Percentiles rank a stretch among this genome's conserved stretches.
These are phyloP conservation scores for Vitis amurensis DNA, from an alignment of 164 flowering plant genomes.

Conservation along the genomic window DNA sequence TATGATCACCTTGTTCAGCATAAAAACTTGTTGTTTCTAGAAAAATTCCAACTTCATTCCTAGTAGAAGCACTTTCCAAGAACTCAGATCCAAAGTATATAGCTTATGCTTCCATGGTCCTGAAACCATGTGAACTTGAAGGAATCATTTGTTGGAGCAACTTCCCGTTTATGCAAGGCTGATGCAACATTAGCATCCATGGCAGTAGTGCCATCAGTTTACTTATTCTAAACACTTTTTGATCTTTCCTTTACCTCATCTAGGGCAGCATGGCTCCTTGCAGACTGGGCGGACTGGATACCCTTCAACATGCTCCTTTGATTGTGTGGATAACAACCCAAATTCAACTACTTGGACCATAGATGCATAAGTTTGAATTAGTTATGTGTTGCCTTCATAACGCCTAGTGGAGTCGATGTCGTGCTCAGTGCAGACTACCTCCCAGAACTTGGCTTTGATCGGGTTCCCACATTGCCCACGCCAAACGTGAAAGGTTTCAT, in stretches of 20 bases:
- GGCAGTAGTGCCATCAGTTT: slow-evolving; percentile 67
- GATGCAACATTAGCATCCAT: slow-evolving; percentile 99
- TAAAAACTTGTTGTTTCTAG: slow-evolving; percentile 83
- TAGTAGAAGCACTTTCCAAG: slow-evolving; percentile 49
- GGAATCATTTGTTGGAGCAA: slow-evolving; percentile 71
- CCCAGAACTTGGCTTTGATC: too few species aligned
- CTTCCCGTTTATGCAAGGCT: slow-evolving; percentile 59
- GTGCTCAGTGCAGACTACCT: too few species aligned
- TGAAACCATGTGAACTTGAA: slow-evolving; percentile 80
- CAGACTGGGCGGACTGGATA: too few species aligned
- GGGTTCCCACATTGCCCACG: too few species aligned
- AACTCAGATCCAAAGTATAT: slow-evolving; percentile 76
- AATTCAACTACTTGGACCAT: too few species aligned
- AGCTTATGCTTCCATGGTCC: slow-evolving; percentile 80
- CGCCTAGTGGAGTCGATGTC: too few species aligned
- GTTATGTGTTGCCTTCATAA: too few species aligned
- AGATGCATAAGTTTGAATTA: too few species aligned
- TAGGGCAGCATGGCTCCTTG: slow-evolving; percentile 47
- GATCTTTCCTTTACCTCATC: slow-evolving; percentile 90
- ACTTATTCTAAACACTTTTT: slow-evolving; percentile 80
- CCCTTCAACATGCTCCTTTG: too few species aligned
- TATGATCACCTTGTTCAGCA: slow-evolving; percentile 99
- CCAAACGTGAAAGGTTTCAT: too few species aligned
- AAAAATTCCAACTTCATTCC: slow-evolving; percentile 74
- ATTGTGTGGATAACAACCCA: too few species aligned